Conservation (phyloP, 192 early-diverging fungal genomes). For the Umbelopsis ramanniana region DNA sequence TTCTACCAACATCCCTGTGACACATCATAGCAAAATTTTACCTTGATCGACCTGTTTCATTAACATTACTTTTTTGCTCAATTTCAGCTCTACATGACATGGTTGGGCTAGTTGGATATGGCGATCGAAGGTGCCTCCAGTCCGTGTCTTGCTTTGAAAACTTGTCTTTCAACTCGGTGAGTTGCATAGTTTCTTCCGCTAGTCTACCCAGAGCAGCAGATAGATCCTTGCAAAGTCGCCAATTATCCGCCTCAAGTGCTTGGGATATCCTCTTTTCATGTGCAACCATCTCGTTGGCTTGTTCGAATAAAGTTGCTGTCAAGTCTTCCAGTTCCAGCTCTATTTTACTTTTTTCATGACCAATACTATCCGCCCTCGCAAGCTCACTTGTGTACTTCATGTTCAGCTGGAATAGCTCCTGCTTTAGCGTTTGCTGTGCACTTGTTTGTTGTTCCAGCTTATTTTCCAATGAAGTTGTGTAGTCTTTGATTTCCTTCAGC, state of each 20-base stretch:
- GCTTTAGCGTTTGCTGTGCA: conserved; percentile 63
- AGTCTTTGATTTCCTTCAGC: not conserved
- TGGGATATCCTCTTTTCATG: conserved; percentile 57
- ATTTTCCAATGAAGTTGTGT: conserved; percentile 49
- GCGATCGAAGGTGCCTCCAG: conserved; percentile 40
- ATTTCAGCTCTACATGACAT: not conserved
- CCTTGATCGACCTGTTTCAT: conserved; percentile 16
- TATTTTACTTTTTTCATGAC: conserved; percentile 84
- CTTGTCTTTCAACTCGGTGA: conserved; percentile 76
- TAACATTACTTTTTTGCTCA: conserved; percentile 14
- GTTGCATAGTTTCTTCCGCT: conserved; percentile 76
- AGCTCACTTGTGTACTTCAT: conserved; percentile 82
- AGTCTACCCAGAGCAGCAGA: conserved; percentile 62
- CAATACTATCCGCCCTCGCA: conserved; percentile 80
- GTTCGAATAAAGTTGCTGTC: conserved; percentile 84
- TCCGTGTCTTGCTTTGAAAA: conserved; percentile 35
- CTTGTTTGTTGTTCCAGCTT: conserved; percentile 64
- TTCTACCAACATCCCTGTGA: too few species aligned
- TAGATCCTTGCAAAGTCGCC: conserved; percentile 63
- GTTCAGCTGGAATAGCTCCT: conserved; percentile 66
- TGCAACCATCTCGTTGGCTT: conserved; percentile 92
- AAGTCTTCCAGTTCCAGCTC: conserved; percentile 96
- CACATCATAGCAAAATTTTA: not conserved
- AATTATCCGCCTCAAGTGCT: conserved; percentile 58
- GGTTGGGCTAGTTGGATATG: not conserved